Evolutionary conservation across 139 green algal species (phyloP).

Genomic region (Coccomyxa sp.): DNA sequence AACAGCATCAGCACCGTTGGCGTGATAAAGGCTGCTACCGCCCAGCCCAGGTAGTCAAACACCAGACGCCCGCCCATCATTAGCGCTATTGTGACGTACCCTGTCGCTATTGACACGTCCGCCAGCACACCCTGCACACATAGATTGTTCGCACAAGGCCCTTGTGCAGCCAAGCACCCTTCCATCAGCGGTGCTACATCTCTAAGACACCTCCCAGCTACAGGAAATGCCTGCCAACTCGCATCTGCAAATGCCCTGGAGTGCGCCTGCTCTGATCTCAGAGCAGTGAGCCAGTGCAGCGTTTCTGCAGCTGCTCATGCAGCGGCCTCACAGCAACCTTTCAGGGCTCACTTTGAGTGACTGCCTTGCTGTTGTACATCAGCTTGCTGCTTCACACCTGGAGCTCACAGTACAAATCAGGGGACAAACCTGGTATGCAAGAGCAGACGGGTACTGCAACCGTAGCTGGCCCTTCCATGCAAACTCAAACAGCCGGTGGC

Average conservation of each 20-base stretch:
- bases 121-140: constrained; percentile 59
- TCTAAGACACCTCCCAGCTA: too few relatives aligned
- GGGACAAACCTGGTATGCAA: constrained; percentile 47
- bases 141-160: background rate
- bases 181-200: too few relatives aligned
- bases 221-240: too few relatives aligned
- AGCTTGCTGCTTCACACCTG: too few relatives aligned
- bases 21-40: constrained; percentile 50
- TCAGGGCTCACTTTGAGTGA: too few relatives aligned
- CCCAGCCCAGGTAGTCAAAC: constrained; percentile 74
- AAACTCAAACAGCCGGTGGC: constrained; percentile 83
- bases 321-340: too few relatives aligned
- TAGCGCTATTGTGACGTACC: constrained; percentile 64
- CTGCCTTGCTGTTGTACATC: too few relatives aligned
- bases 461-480: constrained; percentile 85
- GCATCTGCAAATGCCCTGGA: too few relatives aligned
- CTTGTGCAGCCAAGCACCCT: too few relatives aligned
- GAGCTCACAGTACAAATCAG: background rate
- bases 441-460: constrained; percentile 62
- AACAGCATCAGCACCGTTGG: constrained; percentile 61
- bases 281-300: too few relatives aligned
- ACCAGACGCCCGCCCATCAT: constrained; percentile 78
- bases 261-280: too few relatives aligned
- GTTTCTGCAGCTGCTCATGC: too few relatives aligned
- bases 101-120: constrained; percentile 74